Percentiles rank a stretch among this genome's conserved stretches.
Evolutionary conservation across 2,329 filamentous ascomycete species (phyloP).

Genomic region (Pseudomassariella vexata): DNA sequence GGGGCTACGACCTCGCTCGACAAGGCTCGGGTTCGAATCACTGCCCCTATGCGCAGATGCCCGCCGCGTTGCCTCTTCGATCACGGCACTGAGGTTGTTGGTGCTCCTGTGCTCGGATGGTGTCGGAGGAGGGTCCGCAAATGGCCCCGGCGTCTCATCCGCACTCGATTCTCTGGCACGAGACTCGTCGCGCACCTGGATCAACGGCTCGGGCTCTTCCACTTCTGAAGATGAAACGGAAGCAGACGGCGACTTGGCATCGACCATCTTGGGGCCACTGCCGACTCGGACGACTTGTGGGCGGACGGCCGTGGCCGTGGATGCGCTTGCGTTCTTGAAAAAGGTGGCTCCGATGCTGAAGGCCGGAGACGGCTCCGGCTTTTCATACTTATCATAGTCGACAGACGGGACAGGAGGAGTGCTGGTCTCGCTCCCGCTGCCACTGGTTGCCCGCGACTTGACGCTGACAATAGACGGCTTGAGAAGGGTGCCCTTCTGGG

Average conservation of each 20-base stretch:
- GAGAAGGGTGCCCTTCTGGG: slow-evolving; percentile 79
- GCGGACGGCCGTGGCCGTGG: slow-evolving; percentile 50
- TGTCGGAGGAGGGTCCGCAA: slow-evolving; percentile 46
- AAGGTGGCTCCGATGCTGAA: slow-evolving; percentile 66
- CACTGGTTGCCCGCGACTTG: slow-evolving; percentile 59
- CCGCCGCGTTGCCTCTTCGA: slow-evolving; percentile 43
- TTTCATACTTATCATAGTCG: slow-evolving; percentile 55
- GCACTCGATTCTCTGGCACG: slow-evolving; percentile 33
- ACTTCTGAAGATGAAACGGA: slow-evolving; percentile 13
- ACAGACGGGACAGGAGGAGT: slow-evolving; percentile 70
- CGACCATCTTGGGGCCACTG: slow-evolving; percentile 33
- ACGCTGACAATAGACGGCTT: slow-evolving; percentile 93
- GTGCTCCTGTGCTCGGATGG: slow-evolving; percentile 28
- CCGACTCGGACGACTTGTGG: slow-evolving; percentile 57
- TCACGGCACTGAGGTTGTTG: slow-evolving; percentile 47
- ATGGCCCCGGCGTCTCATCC: slow-evolving; percentile 49
- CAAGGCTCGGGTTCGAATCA: slow-evolving; percentile 11
- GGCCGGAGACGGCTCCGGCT: slow-evolving; percentile 37
- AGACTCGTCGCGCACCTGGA: slow-evolving; percentile 9
- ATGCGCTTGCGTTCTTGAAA: slow-evolving; percentile 56
- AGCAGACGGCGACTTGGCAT: slow-evolving; percentile 20
- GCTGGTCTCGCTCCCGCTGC: slow-evolving; percentile 41
- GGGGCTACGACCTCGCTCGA: slow-evolving; percentile 18
- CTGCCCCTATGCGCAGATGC: slow-evolving; percentile 29
- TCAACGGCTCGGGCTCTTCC: slow-evolving; percentile 13